Percentiles rank a stretch among this genome's conserved stretches.
Evolutionary conservation across 768 basidiomycete genomes (phyloP).

Genomic region (Cyclocybe cylindracea): DNA sequence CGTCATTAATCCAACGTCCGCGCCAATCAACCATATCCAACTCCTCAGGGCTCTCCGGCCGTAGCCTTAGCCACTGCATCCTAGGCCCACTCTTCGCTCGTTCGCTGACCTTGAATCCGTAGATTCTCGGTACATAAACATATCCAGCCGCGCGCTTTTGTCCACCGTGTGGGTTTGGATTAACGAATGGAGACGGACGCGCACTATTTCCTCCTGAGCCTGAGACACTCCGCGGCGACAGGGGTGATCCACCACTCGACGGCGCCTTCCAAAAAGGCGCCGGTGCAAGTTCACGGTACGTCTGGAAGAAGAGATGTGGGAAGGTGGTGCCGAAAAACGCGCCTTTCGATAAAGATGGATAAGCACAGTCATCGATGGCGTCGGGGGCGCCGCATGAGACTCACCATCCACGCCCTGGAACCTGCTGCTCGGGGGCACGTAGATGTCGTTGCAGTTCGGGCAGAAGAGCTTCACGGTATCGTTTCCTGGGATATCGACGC

Average conservation of each 20-base stretch:
- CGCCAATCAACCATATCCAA: conserved; percentile 89
- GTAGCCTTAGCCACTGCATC: conserved; percentile 93
- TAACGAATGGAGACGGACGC: conserved; percentile 65
- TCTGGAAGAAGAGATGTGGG: conserved; percentile 96
- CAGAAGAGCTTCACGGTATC: conserved; percentile 99
- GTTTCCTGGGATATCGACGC: conserved; percentile 92
- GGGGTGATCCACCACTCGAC: conserved; percentile 55
- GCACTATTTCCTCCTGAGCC: conserved; percentile 50
- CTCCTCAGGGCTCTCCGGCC: conserved; percentile 80
- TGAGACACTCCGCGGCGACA: conserved; percentile 55
- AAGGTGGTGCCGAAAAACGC: conserved; percentile 99
- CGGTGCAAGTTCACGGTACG: conserved; percentile 92
- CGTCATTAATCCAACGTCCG: conserved; percentile 81
- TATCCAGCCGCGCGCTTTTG: conserved; percentile 87
- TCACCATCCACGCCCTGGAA: conserved; percentile 95
- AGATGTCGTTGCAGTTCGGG: conserved; percentile 97
- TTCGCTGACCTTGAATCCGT: conserved; percentile 97
- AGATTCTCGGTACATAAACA: conserved; percentile 90
- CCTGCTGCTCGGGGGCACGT: conserved; percentile 91
- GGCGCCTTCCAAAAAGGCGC: conserved; percentile 89
- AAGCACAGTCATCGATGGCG: conserved; percentile 6
- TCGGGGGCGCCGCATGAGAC: conserved; percentile 21
- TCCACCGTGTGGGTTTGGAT: conserved; percentile 87
- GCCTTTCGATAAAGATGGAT: conserved; percentile 46
- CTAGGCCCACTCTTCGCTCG: conserved; percentile 92